Evolutionary conservation across 306 rosid species (phyloP).

Genomic region (Cajanus cajan): DNA sequence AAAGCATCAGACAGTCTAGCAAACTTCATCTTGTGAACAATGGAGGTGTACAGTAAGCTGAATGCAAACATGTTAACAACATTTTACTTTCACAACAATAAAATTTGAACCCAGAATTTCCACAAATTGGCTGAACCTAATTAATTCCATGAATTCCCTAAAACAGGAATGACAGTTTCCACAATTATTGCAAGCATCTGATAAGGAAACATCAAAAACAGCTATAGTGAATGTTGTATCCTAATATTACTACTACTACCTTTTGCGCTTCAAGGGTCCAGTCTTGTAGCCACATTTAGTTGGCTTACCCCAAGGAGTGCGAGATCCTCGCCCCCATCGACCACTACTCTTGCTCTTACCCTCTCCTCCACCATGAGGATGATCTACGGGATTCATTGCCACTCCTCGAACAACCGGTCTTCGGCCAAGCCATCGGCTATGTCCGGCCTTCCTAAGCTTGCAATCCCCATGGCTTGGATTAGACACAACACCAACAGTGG

Average conservation of each 20-base stretch:
- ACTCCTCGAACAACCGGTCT: slow-evolving; percentile 83
- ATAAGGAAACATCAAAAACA: slow-evolving; percentile 19
- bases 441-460: slow-evolving; percentile 83
- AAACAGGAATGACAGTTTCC: slow-evolving; percentile 11
- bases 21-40: not conserved
- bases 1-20: not conserved
- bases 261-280: slow-evolving; percentile 66
- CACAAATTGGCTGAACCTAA: slow-evolving; percentile 8
- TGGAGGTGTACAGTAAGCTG: not conserved
- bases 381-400: slow-evolving; percentile 89
- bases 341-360: slow-evolving; percentile 84
- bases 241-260: slow-evolving; percentile 21
- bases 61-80: not conserved
- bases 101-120: slow-evolving; percentile 22
- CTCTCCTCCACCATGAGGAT: slow-evolving; percentile 93
- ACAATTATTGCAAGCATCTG: slow-evolving; percentile 26
- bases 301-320: slow-evolving; percentile 87
- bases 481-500: slow-evolving; percentile 76
- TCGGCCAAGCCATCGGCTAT: slow-evolving; percentile 73
- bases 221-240: not conserved
- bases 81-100: not conserved
- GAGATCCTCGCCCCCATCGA: slow-evolving; percentile 49
- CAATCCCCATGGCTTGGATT: slow-evolving; percentile 67
- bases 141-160: slow-evolving; percentile 10
- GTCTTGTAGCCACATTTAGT: slow-evolving; percentile 80